These are phyloP conservation scores for Dalbergia oliveri DNA, from an alignment of 306 rosid genomes.

Conservation along the genomic window DNA sequence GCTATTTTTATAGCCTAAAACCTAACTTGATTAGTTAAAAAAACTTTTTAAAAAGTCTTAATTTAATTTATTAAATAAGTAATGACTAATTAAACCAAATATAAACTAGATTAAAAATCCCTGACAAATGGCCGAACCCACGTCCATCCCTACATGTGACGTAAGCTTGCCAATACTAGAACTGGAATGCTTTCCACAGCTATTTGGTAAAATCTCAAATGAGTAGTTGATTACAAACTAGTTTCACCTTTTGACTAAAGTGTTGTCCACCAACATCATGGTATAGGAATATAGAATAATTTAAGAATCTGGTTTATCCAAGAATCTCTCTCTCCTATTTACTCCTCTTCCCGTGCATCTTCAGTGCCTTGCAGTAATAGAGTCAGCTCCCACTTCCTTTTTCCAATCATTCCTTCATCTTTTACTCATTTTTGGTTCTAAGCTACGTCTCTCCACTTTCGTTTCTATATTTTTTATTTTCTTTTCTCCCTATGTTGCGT, in stretches of 20 bases:
- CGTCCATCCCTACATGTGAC: no score
- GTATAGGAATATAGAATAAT: not conserved
- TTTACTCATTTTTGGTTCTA: not conserved
- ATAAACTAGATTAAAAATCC: no score
- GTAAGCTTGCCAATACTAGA: no score
- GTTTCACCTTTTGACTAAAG: no score
- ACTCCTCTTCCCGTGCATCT: not conserved
- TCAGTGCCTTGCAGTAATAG: not conserved
- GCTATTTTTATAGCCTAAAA: no score
- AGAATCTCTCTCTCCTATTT: not conserved
- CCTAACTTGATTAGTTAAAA: no score
- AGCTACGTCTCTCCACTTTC: not conserved
- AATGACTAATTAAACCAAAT: no score
- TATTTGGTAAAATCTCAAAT: not conserved
- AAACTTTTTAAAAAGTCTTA: no score
- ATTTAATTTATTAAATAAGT: no score
- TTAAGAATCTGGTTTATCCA: not conserved
- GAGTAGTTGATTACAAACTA: no score
- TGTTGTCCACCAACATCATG: not conserved
- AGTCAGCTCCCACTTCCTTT: not conserved
- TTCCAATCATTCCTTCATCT: not conserved
- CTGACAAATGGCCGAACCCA: no score
- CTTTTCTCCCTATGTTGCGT: not conserved
- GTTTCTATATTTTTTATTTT: no score
- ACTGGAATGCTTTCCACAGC: not conserved